phyloP scores from a whole-genome alignment of 805 yeast genomes.

The Lachancea meyersii region DNA sequence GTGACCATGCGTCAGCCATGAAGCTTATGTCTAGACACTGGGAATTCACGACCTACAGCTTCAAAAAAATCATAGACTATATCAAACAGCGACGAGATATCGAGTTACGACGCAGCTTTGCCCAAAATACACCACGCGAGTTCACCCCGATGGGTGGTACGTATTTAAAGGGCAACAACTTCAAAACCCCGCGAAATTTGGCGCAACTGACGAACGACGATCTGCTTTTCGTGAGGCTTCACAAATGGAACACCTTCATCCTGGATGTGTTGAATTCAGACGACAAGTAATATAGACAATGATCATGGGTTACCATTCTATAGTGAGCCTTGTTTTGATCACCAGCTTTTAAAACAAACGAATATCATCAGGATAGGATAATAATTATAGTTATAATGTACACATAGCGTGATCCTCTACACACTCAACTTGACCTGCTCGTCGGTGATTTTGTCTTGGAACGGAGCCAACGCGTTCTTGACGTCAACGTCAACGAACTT shows the following conservation, averaged over 20 bases:
- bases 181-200: constrained; percentile 50
- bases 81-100: constrained; percentile 32
- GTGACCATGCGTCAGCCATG: constrained; percentile 31
- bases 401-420: constrained; percentile 25
- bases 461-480: constrained; percentile 70
- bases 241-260: constrained; percentile 56
- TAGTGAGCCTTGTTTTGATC: no score
- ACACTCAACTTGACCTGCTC: constrained; percentile 78
- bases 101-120: constrained; percentile 23
- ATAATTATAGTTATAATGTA: neutral
- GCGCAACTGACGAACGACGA: constrained; percentile 49
- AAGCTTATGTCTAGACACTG: constrained; percentile 43
- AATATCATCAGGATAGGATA: neutral
- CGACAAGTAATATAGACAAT: neutral
- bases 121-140: constrained; percentile 37
- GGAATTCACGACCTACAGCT: constrained; percentile 42
- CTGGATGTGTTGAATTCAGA: constrained; percentile 26
- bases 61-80: constrained; percentile 36
- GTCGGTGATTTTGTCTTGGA: constrained; percentile 48
- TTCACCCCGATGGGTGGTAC: constrained; percentile 28
- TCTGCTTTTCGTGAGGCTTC: constrained; percentile 48
- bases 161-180: constrained; percentile 49
- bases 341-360: neutral
- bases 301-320: neutral
- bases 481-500: constrained; percentile 85